A percentile compares a stretch with the other conserved stretches of the same genome.
Conservation (phyloP, 306 rosid species). For the Vigna mungo region DNA sequence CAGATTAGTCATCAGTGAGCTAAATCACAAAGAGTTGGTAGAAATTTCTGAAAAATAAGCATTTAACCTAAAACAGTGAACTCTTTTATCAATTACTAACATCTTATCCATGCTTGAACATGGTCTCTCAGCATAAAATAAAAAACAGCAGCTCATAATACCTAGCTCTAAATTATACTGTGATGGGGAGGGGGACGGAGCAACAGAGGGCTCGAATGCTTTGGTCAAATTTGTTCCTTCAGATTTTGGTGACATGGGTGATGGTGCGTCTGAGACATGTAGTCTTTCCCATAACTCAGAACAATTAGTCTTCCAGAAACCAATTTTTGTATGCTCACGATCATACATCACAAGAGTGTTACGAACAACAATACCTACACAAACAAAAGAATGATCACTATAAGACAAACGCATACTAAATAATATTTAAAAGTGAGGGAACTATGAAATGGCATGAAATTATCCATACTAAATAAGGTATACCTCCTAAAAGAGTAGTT, state of each 20-base stretch:
- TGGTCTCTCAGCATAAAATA: conserved; percentile 18
- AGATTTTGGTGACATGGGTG: conserved; percentile 59
- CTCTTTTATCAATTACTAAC: conserved; percentile 14
- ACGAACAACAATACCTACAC: conserved; percentile 84
- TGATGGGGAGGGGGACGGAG: conserved; percentile 65
- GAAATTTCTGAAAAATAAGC: conserved; percentile 13
- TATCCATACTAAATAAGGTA: conserved; percentile 31
- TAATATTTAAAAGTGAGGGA: conserved; percentile 3
- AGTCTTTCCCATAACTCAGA: conserved; percentile 90
- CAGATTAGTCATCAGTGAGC: conserved; percentile 36
- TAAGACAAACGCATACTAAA: conserved; percentile 18
- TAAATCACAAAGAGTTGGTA: conserved; percentile 22
- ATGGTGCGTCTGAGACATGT: conserved; percentile 61
- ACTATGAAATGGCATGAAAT: conserved; percentile 37
- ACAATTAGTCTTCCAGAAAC: conserved; percentile 99
- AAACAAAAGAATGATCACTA: conserved; percentile 34
- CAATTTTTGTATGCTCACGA: conserved; percentile 78
- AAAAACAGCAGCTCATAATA: conserved; percentile 45
- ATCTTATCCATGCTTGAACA: conserved; percentile 29
- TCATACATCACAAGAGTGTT: conserved; percentile 93
- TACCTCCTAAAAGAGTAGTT: conserved; percentile 97
- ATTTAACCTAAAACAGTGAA: neutral
- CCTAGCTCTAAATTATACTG: conserved; percentile 62
- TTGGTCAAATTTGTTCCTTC: conserved; percentile 46
- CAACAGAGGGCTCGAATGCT: conserved; percentile 55